Base-by-base conservation (phyloP, 2,329 filamentous ascomycete genomes). In the Phyllachora maydis region DNA sequence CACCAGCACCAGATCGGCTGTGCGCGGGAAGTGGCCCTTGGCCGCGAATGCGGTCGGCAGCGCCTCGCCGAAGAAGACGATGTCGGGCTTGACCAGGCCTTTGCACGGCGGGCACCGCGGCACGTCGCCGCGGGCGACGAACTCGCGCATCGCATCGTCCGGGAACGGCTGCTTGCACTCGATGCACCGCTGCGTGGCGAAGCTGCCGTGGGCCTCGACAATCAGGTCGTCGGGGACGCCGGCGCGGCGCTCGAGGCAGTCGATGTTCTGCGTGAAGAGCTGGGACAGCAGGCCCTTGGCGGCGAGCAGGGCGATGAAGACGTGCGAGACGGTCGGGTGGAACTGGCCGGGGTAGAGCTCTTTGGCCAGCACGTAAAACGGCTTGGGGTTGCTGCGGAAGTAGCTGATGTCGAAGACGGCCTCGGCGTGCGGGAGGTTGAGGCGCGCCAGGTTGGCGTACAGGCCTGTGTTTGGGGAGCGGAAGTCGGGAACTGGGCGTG, bases 201-300 rank as follows among this genome's bases (percentile, higher is more conserved):
- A 98, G 43, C 81, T 92, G 21, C 88, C 88, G 45, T 98, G 88
- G 0, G 88, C 88, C 48, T 95, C 85, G 16, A 98, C 60, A 23
- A 98, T 83, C 45, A 65, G 70, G 3, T 85, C 69, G 0, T 54
- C 59, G 0, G 82, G 77, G 1, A 98, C 70, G 14, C 88, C 88
- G 8, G 85, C 88, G 34, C 66, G 61, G 12, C 83, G 67, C 49
- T 98, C 88, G 8, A 98, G 60, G 38, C 82, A 92, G 50, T 98
- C 88, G 35, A 98, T 95, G 41, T 98, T 98, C 42, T 98, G 88
- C 0, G 88, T 93, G 46, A 95, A 98, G 25, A 88, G 65, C 55
- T 82, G 88, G 33, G 74, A 54, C 13, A 98, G 54, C 19, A 85
- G 54, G 4, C 66, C 68, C 49, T 90, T 92, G 29, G 70, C 56